A percentile compares a stretch with the other conserved stretches of the same genome.
phyloP scores from a whole-genome alignment of 306 rosid genomes.

The Calophaca sinica region DNA sequence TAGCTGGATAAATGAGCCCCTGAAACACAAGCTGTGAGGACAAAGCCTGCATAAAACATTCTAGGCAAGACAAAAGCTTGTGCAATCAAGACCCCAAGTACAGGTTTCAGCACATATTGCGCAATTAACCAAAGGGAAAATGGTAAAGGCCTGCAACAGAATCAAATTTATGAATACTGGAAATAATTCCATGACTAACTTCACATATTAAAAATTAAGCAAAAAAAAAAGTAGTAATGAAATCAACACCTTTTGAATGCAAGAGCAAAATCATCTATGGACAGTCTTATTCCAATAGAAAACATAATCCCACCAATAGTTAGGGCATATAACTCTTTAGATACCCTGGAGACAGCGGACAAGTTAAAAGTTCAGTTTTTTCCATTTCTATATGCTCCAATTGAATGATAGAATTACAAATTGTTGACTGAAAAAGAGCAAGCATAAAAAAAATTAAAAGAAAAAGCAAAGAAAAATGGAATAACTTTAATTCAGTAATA shows the following conservation, averaged over 20 bases:
- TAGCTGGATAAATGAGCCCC: constrained; percentile 98
- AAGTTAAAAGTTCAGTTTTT: constrained; percentile 46
- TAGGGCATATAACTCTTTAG: constrained; percentile 94
- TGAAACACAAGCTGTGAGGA: constrained; percentile 89
- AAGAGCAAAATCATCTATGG: constrained; percentile 87
- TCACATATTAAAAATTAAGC: constrained; percentile 33
- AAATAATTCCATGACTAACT: constrained; percentile 40
- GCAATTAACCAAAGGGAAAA: constrained; percentile 79
- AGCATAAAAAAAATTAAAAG: constrained; percentile 13
- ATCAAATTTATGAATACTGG: constrained; percentile 46
- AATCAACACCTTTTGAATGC: constrained; percentile 76
- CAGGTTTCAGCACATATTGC: constrained; percentile 87
- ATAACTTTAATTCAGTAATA: neutral
- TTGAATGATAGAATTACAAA: constrained; percentile 10
- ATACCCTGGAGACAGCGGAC: constrained; percentile 73
- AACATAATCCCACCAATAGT: constrained; percentile 99
- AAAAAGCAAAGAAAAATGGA: neutral
- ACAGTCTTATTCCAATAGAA: constrained; percentile 91
- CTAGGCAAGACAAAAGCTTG: constrained; percentile 73
- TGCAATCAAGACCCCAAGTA: constrained; percentile 79
- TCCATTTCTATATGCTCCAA: constrained; percentile 37
- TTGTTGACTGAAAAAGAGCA: constrained; percentile 13
- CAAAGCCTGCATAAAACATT: constrained; percentile 87
- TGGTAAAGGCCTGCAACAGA: constrained; percentile 86
- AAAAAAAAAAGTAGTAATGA: constrained; percentile 14